Conservation (phyloP, 805 yeast genomes). For the Candida coquimbonensis region DNA sequence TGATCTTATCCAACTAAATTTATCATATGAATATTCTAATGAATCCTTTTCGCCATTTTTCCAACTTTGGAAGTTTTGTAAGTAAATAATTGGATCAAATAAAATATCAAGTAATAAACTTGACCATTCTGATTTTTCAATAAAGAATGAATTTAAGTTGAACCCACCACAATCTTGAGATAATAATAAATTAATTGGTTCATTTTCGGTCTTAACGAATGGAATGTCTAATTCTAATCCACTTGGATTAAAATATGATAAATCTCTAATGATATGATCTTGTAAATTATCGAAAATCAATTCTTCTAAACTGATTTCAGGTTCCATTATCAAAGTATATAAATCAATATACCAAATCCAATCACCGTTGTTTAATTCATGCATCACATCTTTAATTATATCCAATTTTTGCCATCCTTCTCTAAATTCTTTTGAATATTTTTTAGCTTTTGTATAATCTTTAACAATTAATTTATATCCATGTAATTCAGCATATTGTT, state of each 20-base stretch:
- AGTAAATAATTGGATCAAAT: conserved; percentile 36
- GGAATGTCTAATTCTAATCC: conserved; percentile 26
- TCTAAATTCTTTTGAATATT: conserved; percentile 43
- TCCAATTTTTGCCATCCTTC: conserved; percentile 41
- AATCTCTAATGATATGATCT: conserved; percentile 26
- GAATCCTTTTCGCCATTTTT: conserved; percentile 33
- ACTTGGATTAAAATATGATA: conserved; percentile 31
- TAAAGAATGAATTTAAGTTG: conserved; percentile 32
- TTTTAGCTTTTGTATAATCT: conserved; percentile 39
- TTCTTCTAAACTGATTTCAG: conserved; percentile 28
- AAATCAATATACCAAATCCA: conserved; percentile 39
- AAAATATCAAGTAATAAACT: conserved; percentile 29
- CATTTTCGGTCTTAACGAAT: conserved; percentile 18
- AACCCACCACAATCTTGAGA: conserved; percentile 38
- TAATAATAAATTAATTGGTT: conserved; percentile 31
- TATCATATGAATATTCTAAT: conserved; percentile 30
- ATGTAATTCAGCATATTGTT: conserved; percentile 39
- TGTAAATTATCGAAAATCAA: conserved; percentile 26
- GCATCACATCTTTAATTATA: conserved; percentile 28
- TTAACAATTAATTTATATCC: conserved; percentile 41
- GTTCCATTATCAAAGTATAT: conserved; percentile 36
- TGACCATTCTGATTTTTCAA: conserved; percentile 33
- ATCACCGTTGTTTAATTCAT: conserved; percentile 23
- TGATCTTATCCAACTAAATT: conserved; percentile 34
- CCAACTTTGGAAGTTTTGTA: conserved; percentile 34